Conservation (phyloP, 805 yeast genomes). For the Teunomyces atbi region DNA sequence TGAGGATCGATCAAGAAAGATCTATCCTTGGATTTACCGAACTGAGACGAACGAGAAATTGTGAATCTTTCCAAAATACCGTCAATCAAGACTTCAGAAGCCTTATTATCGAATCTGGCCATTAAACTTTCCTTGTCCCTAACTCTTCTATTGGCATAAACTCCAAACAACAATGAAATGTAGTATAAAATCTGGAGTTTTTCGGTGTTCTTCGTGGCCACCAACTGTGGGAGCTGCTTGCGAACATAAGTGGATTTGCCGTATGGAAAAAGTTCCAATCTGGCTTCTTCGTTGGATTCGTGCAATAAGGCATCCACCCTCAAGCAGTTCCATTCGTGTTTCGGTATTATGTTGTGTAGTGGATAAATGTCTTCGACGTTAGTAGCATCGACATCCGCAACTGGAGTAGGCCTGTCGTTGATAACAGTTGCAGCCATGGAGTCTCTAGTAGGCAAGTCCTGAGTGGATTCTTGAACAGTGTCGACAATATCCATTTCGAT, state of each 20-base stretch:
- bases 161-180: constrained; percentile 75
- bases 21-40: constrained; percentile 73
- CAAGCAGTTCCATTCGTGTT: constrained; percentile 59
- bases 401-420: constrained; percentile 81
- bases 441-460: constrained; percentile 67
- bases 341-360: constrained; percentile 64
- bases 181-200: constrained; percentile 75
- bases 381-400: constrained; percentile 73
- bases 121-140: constrained; percentile 57
- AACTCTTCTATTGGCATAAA: constrained; percentile 69
- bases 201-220: constrained; percentile 44
- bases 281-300: constrained; percentile 47
- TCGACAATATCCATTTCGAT: constrained; percentile 81
- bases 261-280: constrained; percentile 62
- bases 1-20: constrained; percentile 84
- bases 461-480: constrained; percentile 67
- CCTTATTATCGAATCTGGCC: constrained; percentile 56
- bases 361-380: constrained; percentile 83
- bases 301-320: constrained; percentile 61
- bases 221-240: constrained; percentile 42
- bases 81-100: constrained; percentile 72
- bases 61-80: constrained; percentile 74
- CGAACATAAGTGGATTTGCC: constrained; percentile 54
- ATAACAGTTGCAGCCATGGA: constrained; percentile 57
- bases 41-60: constrained; percentile 56